These are phyloP conservation scores for Lentinus brumalis DNA, from an alignment of 768 basidiomycete genomes.

Conservation along the genomic window DNA sequence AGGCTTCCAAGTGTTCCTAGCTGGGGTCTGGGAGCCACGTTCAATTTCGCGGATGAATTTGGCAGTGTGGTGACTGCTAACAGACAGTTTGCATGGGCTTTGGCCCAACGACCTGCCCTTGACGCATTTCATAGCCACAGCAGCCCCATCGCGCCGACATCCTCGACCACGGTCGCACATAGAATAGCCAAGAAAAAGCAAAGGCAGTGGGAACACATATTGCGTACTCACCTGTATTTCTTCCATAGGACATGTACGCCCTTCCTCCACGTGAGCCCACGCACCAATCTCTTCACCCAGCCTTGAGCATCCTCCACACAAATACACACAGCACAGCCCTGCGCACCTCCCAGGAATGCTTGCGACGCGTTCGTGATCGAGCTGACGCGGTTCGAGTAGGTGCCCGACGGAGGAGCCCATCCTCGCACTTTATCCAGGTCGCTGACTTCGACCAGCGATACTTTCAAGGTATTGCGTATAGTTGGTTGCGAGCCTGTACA, in stretches of 20 bases:
- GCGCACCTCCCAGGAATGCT: slow-evolving; percentile 63
- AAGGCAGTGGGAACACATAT: neutral
- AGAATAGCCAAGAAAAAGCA: neutral
- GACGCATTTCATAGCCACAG: too few relatives aligned
- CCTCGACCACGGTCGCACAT: too few relatives aligned
- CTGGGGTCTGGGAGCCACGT: too few relatives aligned
- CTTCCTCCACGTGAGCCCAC: slow-evolving; percentile 76
- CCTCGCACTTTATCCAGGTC: slow-evolving; percentile 66
- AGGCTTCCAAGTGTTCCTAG: too few relatives aligned
- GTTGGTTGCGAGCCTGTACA: neutral
- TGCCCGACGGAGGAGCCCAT: slow-evolving; percentile 60
- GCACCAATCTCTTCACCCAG: slow-evolving; percentile 65
- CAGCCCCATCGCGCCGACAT: too few relatives aligned
- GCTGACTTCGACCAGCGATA: slow-evolving; percentile 82
- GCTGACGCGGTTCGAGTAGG: slow-evolving; percentile 83
- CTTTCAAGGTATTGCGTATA: slow-evolving; percentile 52
- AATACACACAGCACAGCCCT: neutral
- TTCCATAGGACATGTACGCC: slow-evolving; percentile 71
- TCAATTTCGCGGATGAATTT: too few relatives aligned
- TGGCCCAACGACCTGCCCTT: too few relatives aligned
- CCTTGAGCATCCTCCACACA: neutral
- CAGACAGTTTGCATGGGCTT: too few relatives aligned
- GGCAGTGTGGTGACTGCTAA: too few relatives aligned
- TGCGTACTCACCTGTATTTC: slow-evolving; percentile 73
- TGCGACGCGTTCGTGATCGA: slow-evolving; percentile 80